Conservation (phyloP, 768 basidiomycete species). For the Mycena maculata region DNA sequence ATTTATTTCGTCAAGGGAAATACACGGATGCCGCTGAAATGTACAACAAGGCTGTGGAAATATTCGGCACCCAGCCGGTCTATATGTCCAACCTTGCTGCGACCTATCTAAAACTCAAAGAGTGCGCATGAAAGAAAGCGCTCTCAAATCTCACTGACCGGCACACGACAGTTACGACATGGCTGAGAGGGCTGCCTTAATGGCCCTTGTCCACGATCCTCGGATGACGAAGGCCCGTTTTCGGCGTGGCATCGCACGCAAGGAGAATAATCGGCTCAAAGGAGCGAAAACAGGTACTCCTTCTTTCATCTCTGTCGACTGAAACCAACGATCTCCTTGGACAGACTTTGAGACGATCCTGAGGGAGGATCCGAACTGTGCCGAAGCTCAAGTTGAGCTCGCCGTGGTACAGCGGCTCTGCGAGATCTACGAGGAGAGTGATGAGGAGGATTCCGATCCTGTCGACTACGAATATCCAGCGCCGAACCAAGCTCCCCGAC, state of each 20-base stretch:
- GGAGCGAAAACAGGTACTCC: conserved; percentile 12
- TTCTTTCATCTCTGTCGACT: neutral
- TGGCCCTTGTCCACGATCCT: conserved; percentile 50
- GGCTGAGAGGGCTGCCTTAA: conserved; percentile 52
- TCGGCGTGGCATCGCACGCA: conserved; percentile 53
- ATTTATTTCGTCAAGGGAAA: conserved; percentile 44
- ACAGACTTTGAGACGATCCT: conserved; percentile 28
- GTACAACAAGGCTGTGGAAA: conserved; percentile 44
- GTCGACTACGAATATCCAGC: conserved; percentile 3
- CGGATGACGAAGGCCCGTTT: conserved; percentile 51
- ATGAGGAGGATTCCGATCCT: neutral
- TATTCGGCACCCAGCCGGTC: conserved; percentile 47
- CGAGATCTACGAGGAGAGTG: neutral
- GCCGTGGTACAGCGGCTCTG: neutral
- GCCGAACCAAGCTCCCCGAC: conserved; percentile 2
- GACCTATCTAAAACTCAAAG: conserved; percentile 49
- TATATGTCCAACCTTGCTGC: conserved; percentile 52
- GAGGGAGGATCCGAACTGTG: conserved; percentile 23
- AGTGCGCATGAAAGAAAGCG: conserved; percentile 37
- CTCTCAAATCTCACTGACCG: neutral
- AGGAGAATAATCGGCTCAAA: conserved; percentile 35
- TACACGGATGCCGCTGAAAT: conserved; percentile 43
- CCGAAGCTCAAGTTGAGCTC: conserved; percentile 21
- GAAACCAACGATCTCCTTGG: no score
- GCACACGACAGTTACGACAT: conserved; percentile 47